A percentile compares a stretch with the other conserved stretches of the same genome.
Conservation (phyloP, 192 early-diverging fungal genomes). For the Backusella psychrophila region DNA sequence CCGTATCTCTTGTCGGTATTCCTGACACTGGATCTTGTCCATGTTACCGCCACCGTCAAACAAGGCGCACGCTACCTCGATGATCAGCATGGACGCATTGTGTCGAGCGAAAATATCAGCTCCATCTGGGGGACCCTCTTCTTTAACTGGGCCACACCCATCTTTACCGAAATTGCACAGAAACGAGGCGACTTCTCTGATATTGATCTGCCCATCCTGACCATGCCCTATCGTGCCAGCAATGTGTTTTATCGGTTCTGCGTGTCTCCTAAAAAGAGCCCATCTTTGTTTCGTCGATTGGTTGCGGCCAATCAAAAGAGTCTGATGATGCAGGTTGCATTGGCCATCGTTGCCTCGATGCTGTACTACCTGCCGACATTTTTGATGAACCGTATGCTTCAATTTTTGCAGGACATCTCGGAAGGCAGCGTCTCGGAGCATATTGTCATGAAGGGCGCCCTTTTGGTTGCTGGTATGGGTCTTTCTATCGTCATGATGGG, state of each 20-base stretch:
- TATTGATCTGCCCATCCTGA: conserved; percentile 32
- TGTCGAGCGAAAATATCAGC: not conserved
- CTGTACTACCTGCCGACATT: conserved; percentile 19
- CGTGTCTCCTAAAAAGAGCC: no score
- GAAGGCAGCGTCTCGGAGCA: not conserved
- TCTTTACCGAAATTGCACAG: conserved; percentile 52
- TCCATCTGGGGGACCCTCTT: conserved; percentile 37
- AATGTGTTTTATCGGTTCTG: conserved; percentile 34
- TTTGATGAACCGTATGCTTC: conserved; percentile 31
- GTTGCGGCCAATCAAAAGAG: not conserved
- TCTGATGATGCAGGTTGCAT: not conserved
- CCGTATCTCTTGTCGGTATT: not conserved
- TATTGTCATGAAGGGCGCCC: conserved; percentile 47
- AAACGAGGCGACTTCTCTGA: conserved; percentile 84
- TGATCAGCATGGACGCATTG: not conserved
- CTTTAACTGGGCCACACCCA: conserved; percentile 37
- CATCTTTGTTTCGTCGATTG: not conserved
- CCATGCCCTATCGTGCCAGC: conserved; percentile 14
- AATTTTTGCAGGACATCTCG: conserved; percentile 16
- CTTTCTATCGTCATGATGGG: conserved; percentile 53
- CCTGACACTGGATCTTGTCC: conserved; percentile 14
- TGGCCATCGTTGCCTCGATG: not conserved
- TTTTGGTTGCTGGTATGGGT: conserved; percentile 54
- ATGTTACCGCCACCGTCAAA: conserved; percentile 4
- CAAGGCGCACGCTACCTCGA: conserved; percentile 17